phyloP scores from a whole-genome alignment of 1,139 yeast genomes.

The Diutina sp. region DNA sequence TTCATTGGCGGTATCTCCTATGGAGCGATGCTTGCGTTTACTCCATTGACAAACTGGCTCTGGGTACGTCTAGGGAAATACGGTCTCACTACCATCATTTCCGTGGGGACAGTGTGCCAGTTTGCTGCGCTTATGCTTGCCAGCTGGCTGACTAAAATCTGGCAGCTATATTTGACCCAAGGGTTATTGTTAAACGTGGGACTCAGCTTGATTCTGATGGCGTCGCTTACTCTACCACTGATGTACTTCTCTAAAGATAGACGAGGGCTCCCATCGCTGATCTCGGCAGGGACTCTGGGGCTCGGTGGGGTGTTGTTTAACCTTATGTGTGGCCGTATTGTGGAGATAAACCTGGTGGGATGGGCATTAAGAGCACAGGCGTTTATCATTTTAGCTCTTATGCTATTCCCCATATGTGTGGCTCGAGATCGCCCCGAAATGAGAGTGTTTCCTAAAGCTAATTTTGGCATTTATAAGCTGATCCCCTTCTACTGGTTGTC shows the following conservation, averaged over 20 bases:
- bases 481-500: not conserved
- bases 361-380: slow-evolving; percentile 33
- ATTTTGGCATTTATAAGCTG: not conserved
- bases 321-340: slow-evolving; percentile 23
- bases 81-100: slow-evolving; percentile 25
- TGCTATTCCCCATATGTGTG: slow-evolving; percentile 16
- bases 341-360: slow-evolving; percentile 14
- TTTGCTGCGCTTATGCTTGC: slow-evolving; percentile 41
- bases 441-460: not conserved
- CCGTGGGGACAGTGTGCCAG: slow-evolving; percentile 33
- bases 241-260: slow-evolving; percentile 8
- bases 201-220: slow-evolving; percentile 20
- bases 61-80: slow-evolving; percentile 16
- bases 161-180: slow-evolving; percentile 41
- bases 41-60: slow-evolving; percentile 26
- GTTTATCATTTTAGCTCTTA: slow-evolving; percentile 18
- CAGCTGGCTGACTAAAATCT: slow-evolving; percentile 33
- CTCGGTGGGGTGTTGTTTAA: slow-evolving; percentile 44
- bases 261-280: slow-evolving; percentile 28
- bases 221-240: slow-evolving; percentile 16
- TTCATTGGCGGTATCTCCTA: slow-evolving; percentile 30
- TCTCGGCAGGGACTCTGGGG: slow-evolving; percentile 50
- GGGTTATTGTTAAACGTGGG: slow-evolving; percentile 40
- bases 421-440: not conserved
- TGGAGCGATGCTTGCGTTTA: slow-evolving; percentile 21